Percentiles rank a stretch among this genome's conserved stretches.
phyloP scores from a whole-genome alignment of 495 filamentous ascomycete species.

The Penicillium riverlandense region DNA sequence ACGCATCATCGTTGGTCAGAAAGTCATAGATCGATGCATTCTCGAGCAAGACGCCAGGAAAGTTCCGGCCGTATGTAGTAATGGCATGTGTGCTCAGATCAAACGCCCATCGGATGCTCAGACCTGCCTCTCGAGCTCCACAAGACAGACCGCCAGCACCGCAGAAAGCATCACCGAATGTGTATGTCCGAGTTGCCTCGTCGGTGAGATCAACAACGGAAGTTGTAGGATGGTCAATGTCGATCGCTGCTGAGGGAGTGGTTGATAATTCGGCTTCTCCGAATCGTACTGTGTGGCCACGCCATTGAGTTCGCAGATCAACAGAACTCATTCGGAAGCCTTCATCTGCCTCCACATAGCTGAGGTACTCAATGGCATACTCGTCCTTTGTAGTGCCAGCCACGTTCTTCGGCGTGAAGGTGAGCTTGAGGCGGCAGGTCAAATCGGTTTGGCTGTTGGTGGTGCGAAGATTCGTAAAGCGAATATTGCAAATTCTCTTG shows the following conservation, averaged over 20 bases:
- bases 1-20: slow-evolving; percentile 15
- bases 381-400: slow-evolving; percentile 2
- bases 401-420: not conserved
- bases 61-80: slow-evolving; percentile 54
- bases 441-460: slow-evolving; percentile 6
- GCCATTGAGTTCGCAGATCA: slow-evolving; percentile 22
- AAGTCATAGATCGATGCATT: slow-evolving; percentile 19
- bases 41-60: slow-evolving; percentile 40
- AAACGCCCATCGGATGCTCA: slow-evolving; percentile 53
- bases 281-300: slow-evolving; percentile 21
- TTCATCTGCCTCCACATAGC: slow-evolving; percentile 17
- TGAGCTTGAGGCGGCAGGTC: slow-evolving; percentile 25
- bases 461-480: slow-evolving; percentile 26
- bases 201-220: slow-evolving; percentile 14
- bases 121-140: slow-evolving; percentile 57
- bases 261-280: slow-evolving; percentile 6
- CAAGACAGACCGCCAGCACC: slow-evolving; percentile 71
- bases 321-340: slow-evolving; percentile 1
- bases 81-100: slow-evolving; percentile 53
- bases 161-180: slow-evolving; percentile 65
- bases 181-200: slow-evolving; percentile 34
- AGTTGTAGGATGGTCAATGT: slow-evolving; percentile 3
- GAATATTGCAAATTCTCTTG: slow-evolving; percentile 13
- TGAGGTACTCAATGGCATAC: slow-evolving; percentile 21
- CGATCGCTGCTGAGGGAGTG: slow-evolving; percentile 1